phyloP scores from a whole-genome alignment of 148 eudicot species.

The Cornus suecica region DNA sequence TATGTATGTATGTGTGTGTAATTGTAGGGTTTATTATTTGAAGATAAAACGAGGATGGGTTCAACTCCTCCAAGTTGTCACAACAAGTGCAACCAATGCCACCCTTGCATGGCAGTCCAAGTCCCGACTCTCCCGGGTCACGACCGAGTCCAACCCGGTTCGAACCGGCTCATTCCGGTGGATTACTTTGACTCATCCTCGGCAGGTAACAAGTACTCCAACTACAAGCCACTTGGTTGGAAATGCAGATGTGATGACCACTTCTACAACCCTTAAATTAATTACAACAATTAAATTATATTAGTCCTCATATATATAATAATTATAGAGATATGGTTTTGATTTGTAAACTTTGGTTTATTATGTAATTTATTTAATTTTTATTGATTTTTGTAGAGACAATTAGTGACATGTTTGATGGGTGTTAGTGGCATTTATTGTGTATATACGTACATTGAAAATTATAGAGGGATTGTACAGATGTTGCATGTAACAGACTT shows the following conservation, averaged over 20 bases:
- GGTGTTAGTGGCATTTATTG: constrained; percentile 5
- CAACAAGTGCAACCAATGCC: constrained; percentile 94
- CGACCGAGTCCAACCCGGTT: constrained; percentile 25
- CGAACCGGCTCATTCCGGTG: neutral
- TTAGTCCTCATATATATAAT: neutral
- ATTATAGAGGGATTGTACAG: constrained; percentile 13
- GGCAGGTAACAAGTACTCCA: constrained; percentile 55
- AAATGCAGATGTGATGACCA: constrained; percentile 68
- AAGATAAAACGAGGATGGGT: constrained; percentile 78
- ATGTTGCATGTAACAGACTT: constrained; percentile 10
- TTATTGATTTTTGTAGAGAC: neutral
- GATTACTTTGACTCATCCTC: constrained; percentile 18
- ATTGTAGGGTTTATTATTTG: constrained; percentile 46
- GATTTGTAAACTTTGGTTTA: neutral
- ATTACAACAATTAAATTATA: neutral
- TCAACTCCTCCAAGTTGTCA: constrained; percentile 93
- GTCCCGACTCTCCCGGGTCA: constrained; percentile 63
- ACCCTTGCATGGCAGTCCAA: constrained; percentile 88
- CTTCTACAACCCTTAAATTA: constrained; percentile 65
- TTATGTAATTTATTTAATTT: neutral
- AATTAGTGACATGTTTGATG: neutral
- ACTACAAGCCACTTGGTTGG: constrained; percentile 98
- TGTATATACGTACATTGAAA: neutral
- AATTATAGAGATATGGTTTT: neutral
- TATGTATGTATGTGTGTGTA: neutral